These are phyloP conservation scores for Hevea brasiliensis DNA, from an alignment of 345 rosid genomes.

Conservation along the genomic window DNA sequence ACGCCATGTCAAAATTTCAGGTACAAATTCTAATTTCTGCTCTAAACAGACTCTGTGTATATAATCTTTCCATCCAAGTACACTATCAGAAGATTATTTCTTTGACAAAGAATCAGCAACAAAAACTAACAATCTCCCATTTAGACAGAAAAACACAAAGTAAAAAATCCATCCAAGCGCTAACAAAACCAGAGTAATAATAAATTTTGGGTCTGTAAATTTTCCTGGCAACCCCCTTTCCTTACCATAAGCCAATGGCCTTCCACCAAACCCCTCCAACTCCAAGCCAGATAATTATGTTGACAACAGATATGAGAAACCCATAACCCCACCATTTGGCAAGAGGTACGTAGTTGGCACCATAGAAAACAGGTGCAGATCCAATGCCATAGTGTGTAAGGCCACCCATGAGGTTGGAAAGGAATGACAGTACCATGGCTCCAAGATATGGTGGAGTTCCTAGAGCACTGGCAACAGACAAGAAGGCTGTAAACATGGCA, in stretches of 20 bases:
- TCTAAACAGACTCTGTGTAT: constrained; percentile 17
- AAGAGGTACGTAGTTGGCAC: constrained; percentile 92
- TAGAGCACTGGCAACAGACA: constrained; percentile 92
- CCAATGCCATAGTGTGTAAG: constrained; percentile 98
- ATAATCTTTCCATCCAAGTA: constrained; percentile 11
- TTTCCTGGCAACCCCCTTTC: neutral
- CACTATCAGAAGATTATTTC: constrained; percentile 25
- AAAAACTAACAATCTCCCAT: constrained; percentile 7
- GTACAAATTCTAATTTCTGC: constrained; percentile 31
- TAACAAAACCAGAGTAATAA: neutral
- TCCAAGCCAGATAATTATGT: constrained; percentile 93
- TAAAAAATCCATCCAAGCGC: constrained; percentile 7
- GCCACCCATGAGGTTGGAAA: constrained; percentile 99
- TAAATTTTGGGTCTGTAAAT: neutral
- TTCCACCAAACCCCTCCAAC: constrained; percentile 98
- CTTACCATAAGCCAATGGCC: constrained; percentile 81
- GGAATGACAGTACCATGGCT: constrained; percentile 87
- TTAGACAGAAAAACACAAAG: constrained; percentile 2
- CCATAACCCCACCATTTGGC: constrained; percentile 98
- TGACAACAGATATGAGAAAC: constrained; percentile 73
- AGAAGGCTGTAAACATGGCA: constrained; percentile 97
- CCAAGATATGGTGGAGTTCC: constrained; percentile 90
- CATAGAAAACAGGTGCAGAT: constrained; percentile 94
- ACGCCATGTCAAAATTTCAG: constrained; percentile 36
- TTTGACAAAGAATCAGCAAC: constrained; percentile 24